Percentiles rank a stretch among this genome's conserved stretches.
Conservation (phyloP, 164 flowering plant species). For the Berberis thunbergii region DNA sequence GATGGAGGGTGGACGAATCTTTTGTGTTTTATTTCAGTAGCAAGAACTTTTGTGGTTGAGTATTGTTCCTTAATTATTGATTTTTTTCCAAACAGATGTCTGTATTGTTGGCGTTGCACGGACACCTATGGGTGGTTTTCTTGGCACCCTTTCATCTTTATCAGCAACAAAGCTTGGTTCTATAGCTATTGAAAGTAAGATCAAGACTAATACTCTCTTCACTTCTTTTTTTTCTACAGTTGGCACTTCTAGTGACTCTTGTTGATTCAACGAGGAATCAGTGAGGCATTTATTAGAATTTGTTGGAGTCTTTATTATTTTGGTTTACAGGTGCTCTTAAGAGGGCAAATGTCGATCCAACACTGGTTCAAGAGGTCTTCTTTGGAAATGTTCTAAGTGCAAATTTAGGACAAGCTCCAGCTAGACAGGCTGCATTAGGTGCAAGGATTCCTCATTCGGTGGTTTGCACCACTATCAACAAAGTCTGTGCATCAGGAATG, state of each 20-base stretch:
- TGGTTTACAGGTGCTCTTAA: constrained; percentile 60
- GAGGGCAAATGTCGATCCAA: constrained; percentile 75
- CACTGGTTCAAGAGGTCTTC: constrained; percentile 40
- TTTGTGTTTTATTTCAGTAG: no score
- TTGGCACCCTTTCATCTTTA: constrained; percentile 78
- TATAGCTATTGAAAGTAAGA: constrained; percentile 21
- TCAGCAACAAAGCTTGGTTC: constrained; percentile 80
- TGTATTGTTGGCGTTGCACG: constrained; percentile 95
- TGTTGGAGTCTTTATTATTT: background rate
- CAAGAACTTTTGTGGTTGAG: no score
- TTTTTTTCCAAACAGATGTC: constrained; percentile 53
- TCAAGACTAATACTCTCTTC: constrained; percentile 19
- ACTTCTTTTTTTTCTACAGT: no score
- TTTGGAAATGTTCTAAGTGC: no score
- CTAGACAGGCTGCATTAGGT: constrained; percentile 94
- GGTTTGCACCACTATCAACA: no score
- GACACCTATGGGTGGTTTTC: constrained; percentile 93
- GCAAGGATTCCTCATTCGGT: no score
- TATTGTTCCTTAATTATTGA: background rate
- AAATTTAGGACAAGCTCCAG: constrained; percentile 95
- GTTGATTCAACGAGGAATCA: no score
- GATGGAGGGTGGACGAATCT: no score
- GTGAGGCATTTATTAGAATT: no score
- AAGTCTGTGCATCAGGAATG: background rate
- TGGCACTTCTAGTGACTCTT: no score